Evolutionary conservation across 176 grass and related monocot genomes (phyloP).

Genomic region (Musa troglodytarum): DNA sequence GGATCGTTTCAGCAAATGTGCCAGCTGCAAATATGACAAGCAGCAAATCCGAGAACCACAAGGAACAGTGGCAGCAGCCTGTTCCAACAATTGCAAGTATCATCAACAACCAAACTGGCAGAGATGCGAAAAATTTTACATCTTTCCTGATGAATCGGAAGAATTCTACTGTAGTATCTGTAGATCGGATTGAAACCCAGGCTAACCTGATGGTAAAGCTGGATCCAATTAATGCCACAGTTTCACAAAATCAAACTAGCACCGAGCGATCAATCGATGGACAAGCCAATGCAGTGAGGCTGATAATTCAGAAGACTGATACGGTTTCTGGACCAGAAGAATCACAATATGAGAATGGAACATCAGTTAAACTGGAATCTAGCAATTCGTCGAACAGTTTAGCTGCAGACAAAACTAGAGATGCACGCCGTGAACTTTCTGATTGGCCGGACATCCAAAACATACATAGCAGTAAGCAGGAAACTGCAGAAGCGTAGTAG

Average conservation of each 20-base stretch:
- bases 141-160: not conserved
- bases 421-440: not conserved
- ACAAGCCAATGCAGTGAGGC: not conserved
- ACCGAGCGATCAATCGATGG: no score
- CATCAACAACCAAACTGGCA: not conserved
- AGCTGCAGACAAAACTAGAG: no score
- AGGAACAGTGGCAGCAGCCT: no score
- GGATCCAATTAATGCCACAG: not conserved
- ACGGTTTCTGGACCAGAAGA: not conserved
- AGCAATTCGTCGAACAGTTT: not conserved
- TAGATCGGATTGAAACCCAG: not conserved
- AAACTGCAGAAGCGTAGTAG: no score
- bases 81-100: no score
- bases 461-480: not conserved
- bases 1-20: not conserved
- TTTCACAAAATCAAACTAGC: not conserved
- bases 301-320: not conserved
- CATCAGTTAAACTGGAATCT: not conserved
- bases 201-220: not conserved
- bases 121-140: not conserved
- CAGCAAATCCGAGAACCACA: no score
- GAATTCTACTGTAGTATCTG: not conserved
- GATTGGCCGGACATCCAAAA: not conserved
- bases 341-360: not conserved
- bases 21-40: not conserved